A percentile compares a stretch with the other conserved stretches of the same genome.
These are phyloP conservation scores for Rubroboletus pulcherrimus DNA, from an alignment of 768 basidiomycete genomes.

Conservation along the genomic window DNA sequence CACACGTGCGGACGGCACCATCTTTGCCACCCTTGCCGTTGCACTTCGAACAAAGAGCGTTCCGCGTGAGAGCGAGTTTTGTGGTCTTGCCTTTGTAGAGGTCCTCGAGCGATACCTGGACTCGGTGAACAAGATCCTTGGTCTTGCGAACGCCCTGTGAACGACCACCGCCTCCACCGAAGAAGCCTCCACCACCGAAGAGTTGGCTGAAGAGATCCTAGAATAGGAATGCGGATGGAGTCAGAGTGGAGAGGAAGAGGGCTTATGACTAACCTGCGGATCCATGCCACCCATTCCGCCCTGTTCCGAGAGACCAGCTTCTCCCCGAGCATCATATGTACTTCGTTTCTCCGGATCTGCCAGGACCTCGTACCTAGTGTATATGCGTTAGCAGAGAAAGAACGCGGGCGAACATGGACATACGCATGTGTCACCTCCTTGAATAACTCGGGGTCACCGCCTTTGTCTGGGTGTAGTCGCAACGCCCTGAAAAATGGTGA, in stretches of 20 bases:
- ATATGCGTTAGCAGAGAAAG: neutral
- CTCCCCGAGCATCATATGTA: constrained; percentile 87
- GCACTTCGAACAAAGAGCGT: constrained; percentile 90
- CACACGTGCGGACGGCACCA: constrained; percentile 83
- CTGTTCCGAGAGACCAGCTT: constrained; percentile 82
- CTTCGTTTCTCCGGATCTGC: constrained; percentile 81
- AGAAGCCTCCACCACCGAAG: constrained; percentile 82
- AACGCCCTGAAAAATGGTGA: constrained; percentile 54
- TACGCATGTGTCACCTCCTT: constrained; percentile 97
- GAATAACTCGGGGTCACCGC: constrained; percentile 94
- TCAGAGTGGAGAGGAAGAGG: neutral
- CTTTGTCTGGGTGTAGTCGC: constrained; percentile 88
- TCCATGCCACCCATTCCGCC: constrained; percentile 97
- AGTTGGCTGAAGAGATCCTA: constrained; percentile 96
- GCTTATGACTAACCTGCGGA: constrained; percentile 62
- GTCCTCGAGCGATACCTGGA: constrained; percentile 95
- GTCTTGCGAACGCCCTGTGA: constrained; percentile 82
- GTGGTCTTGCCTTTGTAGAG: constrained; percentile 99
- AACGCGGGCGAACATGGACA: constrained; percentile 30
- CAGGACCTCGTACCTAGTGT: constrained; percentile 82
- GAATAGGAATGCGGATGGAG: neutral
- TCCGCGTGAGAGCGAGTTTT: constrained; percentile 94
- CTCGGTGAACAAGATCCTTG: constrained; percentile 97
- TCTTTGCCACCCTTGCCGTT: constrained; percentile 97
- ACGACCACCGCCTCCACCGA: constrained; percentile 62